Evolutionary conservation across 305 asterid genomes (phyloP), one percentile per base, ranked within the genome.

Genomic region (Fraxinus baroniana): DNA sequence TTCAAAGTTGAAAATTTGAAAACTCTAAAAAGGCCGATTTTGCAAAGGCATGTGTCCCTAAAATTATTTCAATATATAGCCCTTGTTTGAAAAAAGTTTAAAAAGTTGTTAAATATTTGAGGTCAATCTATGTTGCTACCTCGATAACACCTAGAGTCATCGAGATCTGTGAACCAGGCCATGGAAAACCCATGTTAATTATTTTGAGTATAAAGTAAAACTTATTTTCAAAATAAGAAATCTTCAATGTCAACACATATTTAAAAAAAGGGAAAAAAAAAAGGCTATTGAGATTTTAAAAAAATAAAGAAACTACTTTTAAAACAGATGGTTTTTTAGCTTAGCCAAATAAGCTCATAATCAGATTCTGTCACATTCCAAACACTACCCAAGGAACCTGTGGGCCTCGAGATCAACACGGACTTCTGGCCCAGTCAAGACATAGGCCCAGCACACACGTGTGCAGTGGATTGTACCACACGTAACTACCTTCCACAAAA

Each of bases 391-490:
- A 9, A 9, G 35, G 22, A 30, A 18, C 74, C 49, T 33, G 85
- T 78, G 85, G 90, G 89, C 86, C 88, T 52, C 3, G 5, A 1
- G 77, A 71, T 87, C 70, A 79, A 83, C 35, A 2, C 4, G 26
- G 73, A 77, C 44, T 32, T 70, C 74, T 62, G 82, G 85, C 81
- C 91, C 89, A 76, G 83, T 84, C 87, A 87, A 62, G 7, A 17
- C 4, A 8, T 52, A 0, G 85, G 80, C 84, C 83, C 74, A 39
- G 33, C 15, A 0, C 1, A 0, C 93, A 90, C 90, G 91, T 90
- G 92, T 85, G 79, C 88, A 87, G 86, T 84, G 20, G 74, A 41
- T 80, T 78, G 70, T 76, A 8, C 83, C 87, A 73, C 86, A 83
- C 46, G 85, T 82, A 86, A 81, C 89, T 12, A 76, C 84, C 80